phyloP scores from a whole-genome alignment of 192 early-diverging fungal species.

The Gamsiella multidivaricata region DNA sequence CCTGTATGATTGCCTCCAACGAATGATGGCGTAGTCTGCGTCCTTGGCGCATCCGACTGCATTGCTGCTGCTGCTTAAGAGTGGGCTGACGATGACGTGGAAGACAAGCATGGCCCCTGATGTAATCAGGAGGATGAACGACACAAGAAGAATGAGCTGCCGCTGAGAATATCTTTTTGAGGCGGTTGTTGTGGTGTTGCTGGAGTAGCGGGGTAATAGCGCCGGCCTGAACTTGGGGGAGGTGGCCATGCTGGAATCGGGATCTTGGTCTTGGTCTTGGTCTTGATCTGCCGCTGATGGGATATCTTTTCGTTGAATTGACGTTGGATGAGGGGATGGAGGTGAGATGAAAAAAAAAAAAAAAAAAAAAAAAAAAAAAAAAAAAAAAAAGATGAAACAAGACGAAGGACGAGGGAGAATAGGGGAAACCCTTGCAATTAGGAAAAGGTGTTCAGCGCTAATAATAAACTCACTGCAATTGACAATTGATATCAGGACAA shows the following conservation, averaged over 20 bases:
- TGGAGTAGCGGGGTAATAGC: conserved; percentile 14
- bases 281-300: background rate
- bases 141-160: conserved; percentile 32
- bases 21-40: conserved; percentile 43
- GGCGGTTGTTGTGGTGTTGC: background rate
- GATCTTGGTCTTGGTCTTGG: background rate
- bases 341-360: too few relatives aligned
- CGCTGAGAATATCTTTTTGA: conserved; percentile 22
- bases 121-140: conserved; percentile 31
- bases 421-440: too few relatives aligned
- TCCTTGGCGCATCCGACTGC: conserved; percentile 30
- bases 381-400: background rate
- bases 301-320: too few relatives aligned
- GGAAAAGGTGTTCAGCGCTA: too few relatives aligned
- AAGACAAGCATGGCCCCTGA: conserved; percentile 49
- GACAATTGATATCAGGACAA: too few relatives aligned
- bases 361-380: background rate
- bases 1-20: conserved; percentile 20
- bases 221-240: conserved; percentile 46
- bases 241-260: conserved; percentile 17
- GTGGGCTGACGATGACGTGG: conserved; percentile 16
- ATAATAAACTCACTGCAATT: too few relatives aligned
- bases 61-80: conserved; percentile 4
- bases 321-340: background rate
- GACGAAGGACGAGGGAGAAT: too few relatives aligned